A percentile compares a stretch with the other conserved stretches of the same genome.
Conservation (phyloP, 257 asterid species). For the Datura wrightii region DNA sequence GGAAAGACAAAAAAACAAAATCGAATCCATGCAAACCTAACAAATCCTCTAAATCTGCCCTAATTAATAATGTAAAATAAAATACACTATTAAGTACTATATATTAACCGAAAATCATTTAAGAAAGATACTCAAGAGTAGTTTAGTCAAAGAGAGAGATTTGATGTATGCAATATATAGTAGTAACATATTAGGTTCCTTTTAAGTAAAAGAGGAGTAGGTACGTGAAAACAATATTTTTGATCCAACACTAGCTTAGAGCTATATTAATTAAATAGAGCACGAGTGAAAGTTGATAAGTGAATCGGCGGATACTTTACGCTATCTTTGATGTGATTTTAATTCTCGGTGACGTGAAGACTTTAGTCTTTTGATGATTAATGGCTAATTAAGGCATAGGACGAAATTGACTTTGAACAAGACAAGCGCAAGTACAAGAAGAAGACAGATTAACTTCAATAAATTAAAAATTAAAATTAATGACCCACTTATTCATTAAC, state of each 20-base stretch:
- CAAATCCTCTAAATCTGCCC: background rate
- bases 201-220: conserved; percentile 17
- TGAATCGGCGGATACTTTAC: background rate
- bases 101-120: no score
- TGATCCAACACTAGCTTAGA: no score
- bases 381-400: background rate
- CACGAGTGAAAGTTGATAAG: conserved; percentile 13
- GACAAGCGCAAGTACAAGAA: background rate
- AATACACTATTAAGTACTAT: no score
- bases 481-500: background rate
- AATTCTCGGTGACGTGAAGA: background rate
- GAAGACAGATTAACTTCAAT: background rate
- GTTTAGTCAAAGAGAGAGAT: background rate
- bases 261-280: background rate
- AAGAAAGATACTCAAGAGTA: background rate
- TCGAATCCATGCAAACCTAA: no score
- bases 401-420: background rate
- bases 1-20: no score
- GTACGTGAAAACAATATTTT: background rate
- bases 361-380: conserved; percentile 25
- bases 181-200: background rate
- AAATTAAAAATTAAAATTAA: background rate
- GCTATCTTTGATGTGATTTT: conserved; percentile 16
- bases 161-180: background rate
- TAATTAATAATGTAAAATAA: background rate